Percentiles rank a stretch among this genome's conserved stretches.
phyloP scores from a whole-genome alignment of 2,329 filamentous ascomycete genomes.

The Claviceps humidiphila region DNA sequence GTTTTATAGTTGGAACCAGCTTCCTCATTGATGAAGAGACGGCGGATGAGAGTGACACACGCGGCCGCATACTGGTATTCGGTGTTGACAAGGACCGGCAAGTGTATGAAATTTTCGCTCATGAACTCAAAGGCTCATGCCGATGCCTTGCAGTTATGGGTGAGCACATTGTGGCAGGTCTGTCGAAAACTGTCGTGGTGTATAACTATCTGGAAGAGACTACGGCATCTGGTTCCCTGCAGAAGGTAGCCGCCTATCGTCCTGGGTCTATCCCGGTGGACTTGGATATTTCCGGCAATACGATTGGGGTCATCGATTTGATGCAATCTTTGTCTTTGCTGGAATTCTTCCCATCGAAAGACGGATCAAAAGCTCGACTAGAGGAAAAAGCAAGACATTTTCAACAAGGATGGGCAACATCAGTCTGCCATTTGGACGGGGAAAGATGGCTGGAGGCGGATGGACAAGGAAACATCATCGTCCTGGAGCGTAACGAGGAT shows the following conservation, averaged over 20 bases:
- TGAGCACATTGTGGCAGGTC: slow-evolving; percentile 67
- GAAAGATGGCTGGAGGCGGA: slow-evolving; percentile 75
- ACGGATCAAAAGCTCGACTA: slow-evolving; percentile 48
- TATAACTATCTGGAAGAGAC: slow-evolving; percentile 44
- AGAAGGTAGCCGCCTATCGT: slow-evolving; percentile 63
- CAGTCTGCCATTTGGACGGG: slow-evolving; percentile 57
- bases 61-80: slow-evolving; percentile 72
- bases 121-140: slow-evolving; percentile 66
- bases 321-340: slow-evolving; percentile 86
- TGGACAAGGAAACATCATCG: slow-evolving; percentile 73
- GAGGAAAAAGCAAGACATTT: slow-evolving; percentile 68
- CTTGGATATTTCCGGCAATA: slow-evolving; percentile 57
- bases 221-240: slow-evolving; percentile 42
- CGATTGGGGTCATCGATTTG: slow-evolving; percentile 76
- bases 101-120: slow-evolving; percentile 57
- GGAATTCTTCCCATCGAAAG: slow-evolving; percentile 48
- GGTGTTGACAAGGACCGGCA: slow-evolving; percentile 65
- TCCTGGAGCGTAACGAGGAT: slow-evolving; percentile 59
- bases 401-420: slow-evolving; percentile 70
- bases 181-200: slow-evolving; percentile 73
- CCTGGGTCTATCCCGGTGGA: slow-evolving; percentile 77
- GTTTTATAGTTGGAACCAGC: slow-evolving; percentile 85
- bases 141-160: slow-evolving; percentile 63
- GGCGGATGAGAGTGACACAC: slow-evolving; percentile 29
- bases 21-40: slow-evolving; percentile 53